phyloP scores from a whole-genome alignment of 371 early-diverging fungal genomes.

The Lichtheimia ornata region DNA sequence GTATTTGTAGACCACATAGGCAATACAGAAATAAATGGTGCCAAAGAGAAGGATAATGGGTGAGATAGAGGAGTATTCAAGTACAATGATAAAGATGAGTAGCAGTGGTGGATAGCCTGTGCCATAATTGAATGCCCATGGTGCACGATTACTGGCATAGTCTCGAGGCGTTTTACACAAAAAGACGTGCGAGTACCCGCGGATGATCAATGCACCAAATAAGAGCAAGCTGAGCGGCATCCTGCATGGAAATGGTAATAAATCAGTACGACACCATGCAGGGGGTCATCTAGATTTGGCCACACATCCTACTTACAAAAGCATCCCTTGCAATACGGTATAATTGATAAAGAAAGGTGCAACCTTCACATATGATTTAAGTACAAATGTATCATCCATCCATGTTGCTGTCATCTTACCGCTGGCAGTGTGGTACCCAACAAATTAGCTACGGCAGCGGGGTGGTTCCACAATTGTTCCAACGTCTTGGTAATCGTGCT shows the following conservation, averaged over 20 bases:
- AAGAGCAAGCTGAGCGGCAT: constrained; percentile 70
- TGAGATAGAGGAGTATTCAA: constrained; percentile 85
- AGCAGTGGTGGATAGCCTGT: constrained; percentile 66
- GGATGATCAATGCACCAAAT: constrained; percentile 48
- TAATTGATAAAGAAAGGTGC: constrained; percentile 85
- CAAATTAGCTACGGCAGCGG: constrained; percentile 57
- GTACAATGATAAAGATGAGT: constrained; percentile 83
- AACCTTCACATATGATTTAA: constrained; percentile 31
- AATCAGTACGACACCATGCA: too few species aligned
- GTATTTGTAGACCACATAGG: constrained; percentile 85
- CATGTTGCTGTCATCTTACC: constrained; percentile 18
- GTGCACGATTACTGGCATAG: constrained; percentile 58
- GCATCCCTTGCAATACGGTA: constrained; percentile 65
- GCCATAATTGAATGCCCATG: constrained; percentile 63
- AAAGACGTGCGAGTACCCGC: constrained; percentile 44
- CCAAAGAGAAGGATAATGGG: constrained; percentile 86
- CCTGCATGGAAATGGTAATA: constrained; percentile 14
- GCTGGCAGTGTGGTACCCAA: constrained; percentile 64
- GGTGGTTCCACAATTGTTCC: constrained; percentile 36
- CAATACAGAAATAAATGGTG: constrained; percentile 73
- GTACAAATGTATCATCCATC: background rate
- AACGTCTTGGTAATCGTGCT: constrained; percentile 68
- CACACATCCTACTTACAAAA: constrained; percentile 36
- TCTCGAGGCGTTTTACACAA: constrained; percentile 74
- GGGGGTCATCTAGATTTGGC: too few species aligned